Evolutionary conservation across 768 basidiomycete species (phyloP).

Genomic region (Panaeolus papilionaceus): DNA sequence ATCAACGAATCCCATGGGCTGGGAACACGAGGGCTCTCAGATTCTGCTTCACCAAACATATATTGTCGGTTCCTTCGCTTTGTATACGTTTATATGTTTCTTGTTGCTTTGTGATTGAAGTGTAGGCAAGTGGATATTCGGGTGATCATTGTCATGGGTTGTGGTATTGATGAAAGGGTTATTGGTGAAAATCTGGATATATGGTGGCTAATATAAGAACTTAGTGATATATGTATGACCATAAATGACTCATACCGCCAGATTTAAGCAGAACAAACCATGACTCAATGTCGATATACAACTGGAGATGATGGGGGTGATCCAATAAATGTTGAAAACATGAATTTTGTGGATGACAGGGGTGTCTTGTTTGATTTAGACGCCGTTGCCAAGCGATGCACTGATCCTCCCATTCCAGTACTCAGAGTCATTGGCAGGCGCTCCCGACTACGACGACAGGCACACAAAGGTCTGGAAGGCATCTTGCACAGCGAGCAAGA

Average conservation of each 20-base stretch:
- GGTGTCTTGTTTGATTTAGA: constrained; percentile 3
- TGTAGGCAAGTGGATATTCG: constrained; percentile 32
- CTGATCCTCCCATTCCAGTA: too few relatives aligned
- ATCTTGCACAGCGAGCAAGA: too few relatives aligned
- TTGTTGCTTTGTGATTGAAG: constrained; percentile 23
- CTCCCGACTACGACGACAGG: too few relatives aligned
- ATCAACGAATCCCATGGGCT: constrained; percentile 86
- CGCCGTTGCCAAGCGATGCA: background rate
- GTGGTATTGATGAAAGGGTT: constrained; percentile 16
- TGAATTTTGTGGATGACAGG: constrained; percentile 9
- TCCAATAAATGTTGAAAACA: background rate
- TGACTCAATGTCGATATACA: constrained; percentile 13
- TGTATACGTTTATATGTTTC: constrained; percentile 21
- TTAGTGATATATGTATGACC: background rate
- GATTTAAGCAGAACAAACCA: constrained; percentile 12
- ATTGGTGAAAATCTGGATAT: constrained; percentile 14
- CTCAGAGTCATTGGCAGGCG: too few relatives aligned
- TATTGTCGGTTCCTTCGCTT: background rate
- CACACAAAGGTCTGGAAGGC: too few relatives aligned
- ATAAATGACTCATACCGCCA: constrained; percentile 15
- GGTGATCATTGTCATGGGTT: constrained; percentile 36
- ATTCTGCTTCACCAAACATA: constrained; percentile 87
- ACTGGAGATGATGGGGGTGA: background rate
- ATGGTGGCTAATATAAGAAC: background rate
- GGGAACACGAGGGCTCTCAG: constrained; percentile 79